Base-by-base conservation (phyloP, 169 alveolate genomes). In the Eimeria praecox region DNA sequence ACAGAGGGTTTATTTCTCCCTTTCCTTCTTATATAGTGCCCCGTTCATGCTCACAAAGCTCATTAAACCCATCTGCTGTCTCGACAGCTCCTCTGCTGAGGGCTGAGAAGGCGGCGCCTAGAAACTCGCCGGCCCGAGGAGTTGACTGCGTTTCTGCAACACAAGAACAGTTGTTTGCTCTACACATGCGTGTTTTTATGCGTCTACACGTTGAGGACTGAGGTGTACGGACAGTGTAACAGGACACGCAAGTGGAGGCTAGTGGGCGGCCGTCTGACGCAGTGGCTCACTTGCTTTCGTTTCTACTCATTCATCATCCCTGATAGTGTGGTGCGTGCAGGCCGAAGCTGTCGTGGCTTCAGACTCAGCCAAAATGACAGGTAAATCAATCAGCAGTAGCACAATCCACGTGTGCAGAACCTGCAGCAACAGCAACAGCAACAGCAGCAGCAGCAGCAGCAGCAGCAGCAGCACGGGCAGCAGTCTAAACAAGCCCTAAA, bases 311-410 rank as follows among this genome's bases (percentile, higher is more conserved):
- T 52, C 62, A 12, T 12, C 18, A 20, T 20, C 24, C 62, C 9
- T 52, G 0, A 0, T 52, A 12, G 62, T 52, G 78, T 3, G 24
- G 18, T 66, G 78, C 9, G 18, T 66, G 78, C 78, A 66, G 78
- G 78, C 5, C 78, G 78, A 30, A 33, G 24, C 62, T 52, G 62
- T 52, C 62, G 62, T 52, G 62, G 62, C 62, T 52, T 52, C 62
- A 52, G 62, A 52, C 62, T 12, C 62, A 52, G 62, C 62, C 78
- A 66, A 66, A 66, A 66, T 66, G 78, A 66, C 78, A 66, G 38
- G 78, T 66, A 66, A 18, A 14, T 20, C 62, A 52, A n/a, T n/a
- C n/a, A n/a, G n/a, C n/a, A n/a, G n/a, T n/a, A n/a, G n/a, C n/a
- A n/a, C n/a, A n/a, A n/a, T n/a, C n/a, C n/a, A n/a, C n/a, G n/a